Conservation (phyloP, 1,139 yeast genomes). For the Barnettozyma hawaiiensis region DNA sequence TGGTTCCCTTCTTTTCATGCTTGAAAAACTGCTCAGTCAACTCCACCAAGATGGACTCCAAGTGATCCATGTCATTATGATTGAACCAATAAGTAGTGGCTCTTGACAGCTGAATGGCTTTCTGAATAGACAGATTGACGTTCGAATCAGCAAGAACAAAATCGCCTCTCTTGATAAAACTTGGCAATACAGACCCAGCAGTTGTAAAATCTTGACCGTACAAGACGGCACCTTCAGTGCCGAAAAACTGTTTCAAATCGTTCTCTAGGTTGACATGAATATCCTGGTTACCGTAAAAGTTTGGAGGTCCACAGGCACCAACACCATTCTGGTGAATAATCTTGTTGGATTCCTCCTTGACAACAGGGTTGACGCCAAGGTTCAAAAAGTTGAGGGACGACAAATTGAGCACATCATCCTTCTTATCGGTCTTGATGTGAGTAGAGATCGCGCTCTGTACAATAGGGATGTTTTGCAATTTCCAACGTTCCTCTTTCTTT, state of each 20-base stretch:
- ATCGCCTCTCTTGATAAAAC: slow-evolving; percentile 94
- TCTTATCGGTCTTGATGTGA: slow-evolving; percentile 36
- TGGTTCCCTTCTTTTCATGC: slow-evolving; percentile 49
- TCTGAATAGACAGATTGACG: slow-evolving; percentile 72
- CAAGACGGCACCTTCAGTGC: slow-evolving; percentile 71
- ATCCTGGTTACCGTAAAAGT: slow-evolving; percentile 94
- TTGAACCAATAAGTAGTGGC: slow-evolving; percentile 79
- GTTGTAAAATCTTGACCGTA: slow-evolving; percentile 94
- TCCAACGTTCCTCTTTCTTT: slow-evolving; percentile 51
- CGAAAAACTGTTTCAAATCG: slow-evolving; percentile 67
- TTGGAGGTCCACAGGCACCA: slow-evolving; percentile 98
- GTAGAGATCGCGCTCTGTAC: slow-evolving; percentile 53
- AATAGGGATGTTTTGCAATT: slow-evolving; percentile 56
- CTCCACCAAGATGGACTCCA: slow-evolving; percentile 61
- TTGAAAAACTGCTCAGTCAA: slow-evolving; percentile 58
- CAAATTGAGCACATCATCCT: slow-evolving; percentile 40
- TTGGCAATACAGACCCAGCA: slow-evolving; percentile 93
- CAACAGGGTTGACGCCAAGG: slow-evolving; percentile 42
- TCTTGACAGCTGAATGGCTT: slow-evolving; percentile 81
- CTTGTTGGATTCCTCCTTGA: slow-evolving; percentile 51
- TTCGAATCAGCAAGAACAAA: slow-evolving; percentile 83
- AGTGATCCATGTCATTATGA: slow-evolving; percentile 83
- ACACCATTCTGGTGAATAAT: slow-evolving; percentile 76
- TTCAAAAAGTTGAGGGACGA: slow-evolving; percentile 60
- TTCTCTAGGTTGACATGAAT: slow-evolving; percentile 80